Evolutionary conservation across 1,284 basidiomycete species (phyloP).

Genomic region (Ganoderma leucocontextum): DNA sequence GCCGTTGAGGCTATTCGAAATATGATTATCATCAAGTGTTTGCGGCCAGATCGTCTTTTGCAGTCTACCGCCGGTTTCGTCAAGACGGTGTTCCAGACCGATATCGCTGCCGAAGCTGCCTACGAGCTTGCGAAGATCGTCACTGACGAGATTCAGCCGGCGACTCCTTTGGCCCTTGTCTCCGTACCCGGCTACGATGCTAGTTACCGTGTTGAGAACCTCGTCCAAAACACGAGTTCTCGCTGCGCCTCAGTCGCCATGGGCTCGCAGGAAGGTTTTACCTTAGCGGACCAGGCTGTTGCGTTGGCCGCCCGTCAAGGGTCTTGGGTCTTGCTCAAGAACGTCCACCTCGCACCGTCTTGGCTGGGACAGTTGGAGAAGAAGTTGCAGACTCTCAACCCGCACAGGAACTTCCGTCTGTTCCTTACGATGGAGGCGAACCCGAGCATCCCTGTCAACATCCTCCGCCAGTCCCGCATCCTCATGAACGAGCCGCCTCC

Average conservation of each 20-base stretch:
- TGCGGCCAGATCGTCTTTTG: conserved; percentile 89
- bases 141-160: conserved; percentile 77
- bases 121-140: conserved; percentile 85
- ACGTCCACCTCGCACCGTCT: conserved; percentile 92
- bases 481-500: conserved; percentile 98
- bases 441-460: conserved; percentile 92
- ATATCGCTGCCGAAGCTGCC: conserved; percentile 74
- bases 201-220: conserved; percentile 92
- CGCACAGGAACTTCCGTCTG: conserved; percentile 90
- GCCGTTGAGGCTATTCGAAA: conserved; percentile 78
- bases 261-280: conserved; percentile 98
- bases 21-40: conserved; percentile 86
- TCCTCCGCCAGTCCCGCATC: conserved; percentile 92
- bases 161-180: conserved; percentile 88
- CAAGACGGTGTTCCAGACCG: conserved; percentile 77
- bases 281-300: conserved; percentile 93
- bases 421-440: conserved; percentile 98
- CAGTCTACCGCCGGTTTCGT: conserved; percentile 85
- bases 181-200: conserved; percentile 98
- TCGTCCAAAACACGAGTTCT: conserved; percentile 79
- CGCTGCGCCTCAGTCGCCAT: conserved; percentile 91
- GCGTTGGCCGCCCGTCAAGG: conserved; percentile 90
- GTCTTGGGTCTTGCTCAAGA: conserved; percentile 94
- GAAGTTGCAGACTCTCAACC: conserved; percentile 91
- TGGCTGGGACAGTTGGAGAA: conserved; percentile 97